A percentile compares a stretch with the other conserved stretches of the same genome.
phyloP scores from a whole-genome alignment of 495 filamentous ascomycete genomes.

The Xylaria scruposa region DNA sequence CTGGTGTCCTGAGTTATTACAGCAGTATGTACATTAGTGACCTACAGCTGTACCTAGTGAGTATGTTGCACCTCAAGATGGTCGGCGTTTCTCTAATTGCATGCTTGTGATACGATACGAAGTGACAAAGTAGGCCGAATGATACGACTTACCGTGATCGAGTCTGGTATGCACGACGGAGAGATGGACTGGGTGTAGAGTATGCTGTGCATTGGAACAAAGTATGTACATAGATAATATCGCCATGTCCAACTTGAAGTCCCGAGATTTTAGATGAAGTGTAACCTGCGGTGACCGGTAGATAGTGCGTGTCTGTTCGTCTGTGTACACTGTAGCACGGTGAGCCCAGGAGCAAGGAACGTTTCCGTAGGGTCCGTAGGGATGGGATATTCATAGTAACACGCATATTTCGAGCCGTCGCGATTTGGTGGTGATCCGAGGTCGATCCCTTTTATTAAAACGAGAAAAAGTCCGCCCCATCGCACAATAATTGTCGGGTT shows the following conservation, averaged over 20 bases:
- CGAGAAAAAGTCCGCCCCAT: slow-evolving; percentile 3
- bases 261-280: slow-evolving; percentile 13
- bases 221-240: neutral
- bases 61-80: neutral
- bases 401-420: neutral
- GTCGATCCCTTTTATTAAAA: neutral
- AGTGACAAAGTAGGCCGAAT: neutral
- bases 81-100: neutral
- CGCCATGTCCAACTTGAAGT: slow-evolving; percentile 4
- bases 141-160: neutral
- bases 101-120: slow-evolving; percentile 4
- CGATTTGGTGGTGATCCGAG: slow-evolving; percentile 8
- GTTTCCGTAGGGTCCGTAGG: slow-evolving; percentile 11
- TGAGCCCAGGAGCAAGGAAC: neutral
- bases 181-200: neutral
- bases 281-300: slow-evolving; percentile 12
- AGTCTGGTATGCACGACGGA: neutral
- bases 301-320: neutral
- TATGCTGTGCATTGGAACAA: neutral
- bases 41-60: neutral
- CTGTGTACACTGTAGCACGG: neutral
- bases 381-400: slow-evolving; percentile 26
- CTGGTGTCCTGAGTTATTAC: neutral
- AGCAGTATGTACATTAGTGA: neutral
- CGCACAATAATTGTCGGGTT: slow-evolving; percentile 3